These are phyloP conservation scores for Leptographium wingfieldii DNA, from an alignment of 2,329 filamentous ascomycete genomes.

Conservation along the genomic window DNA sequence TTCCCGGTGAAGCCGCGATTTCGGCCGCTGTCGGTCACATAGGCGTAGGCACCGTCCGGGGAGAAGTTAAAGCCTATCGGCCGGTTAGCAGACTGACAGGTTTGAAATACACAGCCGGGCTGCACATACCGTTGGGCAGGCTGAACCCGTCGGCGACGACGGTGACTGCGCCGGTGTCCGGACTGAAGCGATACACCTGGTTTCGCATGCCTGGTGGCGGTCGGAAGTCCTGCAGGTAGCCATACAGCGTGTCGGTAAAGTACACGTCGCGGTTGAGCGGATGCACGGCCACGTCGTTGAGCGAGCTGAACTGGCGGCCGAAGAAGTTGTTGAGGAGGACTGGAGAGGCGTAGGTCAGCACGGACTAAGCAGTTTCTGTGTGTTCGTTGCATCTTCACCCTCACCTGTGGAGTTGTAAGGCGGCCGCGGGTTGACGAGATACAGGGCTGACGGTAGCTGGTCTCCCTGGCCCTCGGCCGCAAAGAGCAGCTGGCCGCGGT, in stretches of 20 bases:
- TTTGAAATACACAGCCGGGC: too few relatives aligned
- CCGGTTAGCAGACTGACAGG: neutral
- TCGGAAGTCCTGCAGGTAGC: conserved; percentile 44
- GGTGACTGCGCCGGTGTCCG: conserved; percentile 34
- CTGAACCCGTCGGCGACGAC: conserved; percentile 45
- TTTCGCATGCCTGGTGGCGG: conserved; percentile 37
- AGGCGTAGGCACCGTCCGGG: conserved; percentile 36
- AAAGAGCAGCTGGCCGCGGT: conserved; percentile 34
- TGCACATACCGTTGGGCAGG: conserved; percentile 34
- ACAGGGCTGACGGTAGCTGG: conserved; percentile 24
- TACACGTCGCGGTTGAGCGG: conserved; percentile 45
- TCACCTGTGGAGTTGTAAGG: conserved; percentile 38
- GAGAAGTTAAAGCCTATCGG: conserved; percentile 39
- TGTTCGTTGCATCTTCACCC: neutral
- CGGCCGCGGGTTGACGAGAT: conserved; percentile 28
- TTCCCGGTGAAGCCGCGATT: conserved; percentile 27
- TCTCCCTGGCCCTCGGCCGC: conserved; percentile 37
- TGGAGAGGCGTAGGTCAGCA: conserved; percentile 8
- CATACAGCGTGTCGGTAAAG: conserved; percentile 52
- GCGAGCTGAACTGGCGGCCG: conserved; percentile 45
- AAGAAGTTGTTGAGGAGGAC: conserved; percentile 46
- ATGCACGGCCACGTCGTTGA: conserved; percentile 45
- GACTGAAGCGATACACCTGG: conserved; percentile 46
- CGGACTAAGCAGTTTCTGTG: neutral
- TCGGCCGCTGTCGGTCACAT: conserved; percentile 42